Percentiles rank a stretch among this genome's conserved stretches.
phyloP scores from a whole-genome alignment of 495 filamentous ascomycete species.

The Trichoderma parareesei region DNA sequence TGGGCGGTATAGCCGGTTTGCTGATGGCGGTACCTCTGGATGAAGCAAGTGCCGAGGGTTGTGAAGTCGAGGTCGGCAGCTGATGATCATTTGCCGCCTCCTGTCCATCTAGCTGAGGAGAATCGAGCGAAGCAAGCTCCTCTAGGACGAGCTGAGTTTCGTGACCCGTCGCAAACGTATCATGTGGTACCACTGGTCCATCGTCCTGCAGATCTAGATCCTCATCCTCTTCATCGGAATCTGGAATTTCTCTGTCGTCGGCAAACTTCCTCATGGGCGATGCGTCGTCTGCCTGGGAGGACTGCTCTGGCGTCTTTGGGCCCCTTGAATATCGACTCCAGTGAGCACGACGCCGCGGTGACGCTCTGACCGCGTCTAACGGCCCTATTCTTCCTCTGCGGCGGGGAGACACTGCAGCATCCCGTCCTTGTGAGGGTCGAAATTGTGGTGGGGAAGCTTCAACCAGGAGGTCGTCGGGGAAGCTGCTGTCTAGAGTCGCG shows the following conservation, averaged over 20 bases:
- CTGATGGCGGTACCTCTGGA: neutral
- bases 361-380: neutral
- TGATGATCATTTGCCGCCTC: neutral
- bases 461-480: neutral
- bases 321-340: neutral
- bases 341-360: neutral
- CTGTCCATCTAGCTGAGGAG: neutral
- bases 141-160: slow-evolving; percentile 1
- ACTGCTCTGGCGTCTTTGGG: neutral
- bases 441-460: neutral
- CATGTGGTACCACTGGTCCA: neutral
- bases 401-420: neutral
- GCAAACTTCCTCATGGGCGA: too few species aligned
- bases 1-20: neutral
- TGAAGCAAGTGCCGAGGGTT: neutral
- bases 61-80: neutral
- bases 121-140: neutral
- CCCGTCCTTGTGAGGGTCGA: neutral
- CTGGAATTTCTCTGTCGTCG: slow-evolving; percentile 8
- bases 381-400: neutral
- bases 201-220: neutral
- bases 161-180: neutral
- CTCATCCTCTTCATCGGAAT: slow-evolving; percentile 7
- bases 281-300: neutral
- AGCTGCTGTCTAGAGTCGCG: neutral